Conservation (phyloP, 257 asterid genomes). For the Prunella vulgaris region DNA sequence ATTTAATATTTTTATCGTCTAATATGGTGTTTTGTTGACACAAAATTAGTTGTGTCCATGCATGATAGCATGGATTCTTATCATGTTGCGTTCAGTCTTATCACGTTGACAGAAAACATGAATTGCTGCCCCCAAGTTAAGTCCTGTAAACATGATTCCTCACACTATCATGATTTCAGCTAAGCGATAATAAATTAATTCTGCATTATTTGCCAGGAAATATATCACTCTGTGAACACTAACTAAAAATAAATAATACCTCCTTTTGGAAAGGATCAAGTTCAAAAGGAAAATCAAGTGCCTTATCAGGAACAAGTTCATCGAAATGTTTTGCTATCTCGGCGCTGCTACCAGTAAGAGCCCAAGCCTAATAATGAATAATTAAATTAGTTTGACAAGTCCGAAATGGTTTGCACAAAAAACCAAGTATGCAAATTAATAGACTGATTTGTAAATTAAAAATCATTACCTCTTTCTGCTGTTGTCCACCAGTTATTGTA, state of each 20-base stretch:
- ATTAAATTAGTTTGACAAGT: constrained; percentile 10
- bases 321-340: constrained; percentile 63
- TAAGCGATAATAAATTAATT: constrained; percentile 15
- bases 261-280: constrained; percentile 95
- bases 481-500: constrained; percentile 35
- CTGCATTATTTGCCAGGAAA: constrained; percentile 6
- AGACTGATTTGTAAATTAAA: background rate
- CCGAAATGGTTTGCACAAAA: constrained; percentile 11
- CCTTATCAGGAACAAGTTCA: constrained; percentile 96
- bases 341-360: constrained; percentile 54
- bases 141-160: constrained; percentile 14
- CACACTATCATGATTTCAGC: constrained; percentile 12
- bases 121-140: background rate
- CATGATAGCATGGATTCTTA: background rate
- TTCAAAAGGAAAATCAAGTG: constrained; percentile 85
- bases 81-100: background rate
- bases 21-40: background rate
- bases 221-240: constrained; percentile 11
- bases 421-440: constrained; percentile 1
- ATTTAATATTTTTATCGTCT: background rate
- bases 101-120: background rate
- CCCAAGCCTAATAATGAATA: constrained; percentile 63
- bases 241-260: constrained; percentile 42
- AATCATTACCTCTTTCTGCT: constrained; percentile 57
- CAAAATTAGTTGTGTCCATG: background rate